Evolutionary conservation across 2,329 filamentous ascomycete genomes (phyloP), one percentile per base, ranked within the genome.

Genomic region (Scedosporium boydii): DNA sequence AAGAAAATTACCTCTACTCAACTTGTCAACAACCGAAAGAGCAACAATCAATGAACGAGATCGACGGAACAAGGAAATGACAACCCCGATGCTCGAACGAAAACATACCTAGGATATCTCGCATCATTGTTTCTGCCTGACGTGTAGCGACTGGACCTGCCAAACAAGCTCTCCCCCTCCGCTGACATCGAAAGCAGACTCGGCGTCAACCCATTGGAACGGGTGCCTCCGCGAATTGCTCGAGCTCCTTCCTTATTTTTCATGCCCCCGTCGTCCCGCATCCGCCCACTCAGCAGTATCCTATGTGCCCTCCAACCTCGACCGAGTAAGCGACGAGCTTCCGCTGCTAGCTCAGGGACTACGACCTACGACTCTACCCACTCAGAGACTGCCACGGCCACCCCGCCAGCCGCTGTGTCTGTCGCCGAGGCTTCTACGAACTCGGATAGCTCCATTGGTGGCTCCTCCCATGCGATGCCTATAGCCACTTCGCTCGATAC

Each of bases 261-360:
- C 55, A 58, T 58, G 55, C 55, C 55, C 26, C 14, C 34, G n/a
- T 58, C 55, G 16, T 58, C 55, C 27, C 55, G 55, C 55, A 58
- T 61, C 12, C 59, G 59, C 9, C 59, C 59, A n/a, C 21, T 61
- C 14, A 61, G 59, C 21, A 61, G 44, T 23, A 61, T 61, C 48
- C 46, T 61, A 56, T 61, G 59, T 29, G 42, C 59, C 16, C 44
- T 61, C 48, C 59, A 56, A 10, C 48, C 59, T 14, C 27, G 59
- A 38, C 59, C 59, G 6, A 42, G 21, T 44, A 61, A 56, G 27
- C 48, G 59, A 38, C 59, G 59, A 26, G 48, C 46, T 18, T 42
- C 48, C 34, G 29, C 48, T 61, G 48, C 57, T 29, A 44, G 23
- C 29, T 18, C 14, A 34, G 48, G 5, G 21, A 41, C n/a, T 16